A percentile compares a stretch with the other conserved stretches of the same genome.
Evolutionary conservation across 1,139 yeast genomes (phyloP).

Genomic region (Candida anutae): DNA sequence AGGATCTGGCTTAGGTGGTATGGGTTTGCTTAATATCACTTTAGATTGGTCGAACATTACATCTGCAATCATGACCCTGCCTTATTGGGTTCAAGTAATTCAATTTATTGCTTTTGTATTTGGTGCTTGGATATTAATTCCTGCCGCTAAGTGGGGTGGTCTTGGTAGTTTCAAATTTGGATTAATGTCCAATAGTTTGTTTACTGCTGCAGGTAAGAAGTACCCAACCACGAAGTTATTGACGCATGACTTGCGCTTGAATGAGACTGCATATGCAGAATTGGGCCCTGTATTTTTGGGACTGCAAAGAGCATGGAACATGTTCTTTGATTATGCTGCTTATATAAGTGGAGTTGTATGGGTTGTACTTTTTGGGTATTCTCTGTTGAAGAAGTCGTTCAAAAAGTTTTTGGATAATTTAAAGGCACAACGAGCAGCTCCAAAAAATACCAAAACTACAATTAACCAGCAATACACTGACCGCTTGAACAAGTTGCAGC

Average conservation of each 20-base stretch:
- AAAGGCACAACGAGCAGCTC: conserved; percentile 4
- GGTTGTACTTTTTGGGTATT: conserved; percentile 35
- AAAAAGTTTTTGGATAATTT: conserved; percentile 5
- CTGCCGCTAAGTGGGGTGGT: conserved; percentile 12
- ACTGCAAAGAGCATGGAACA: conserved; percentile 42
- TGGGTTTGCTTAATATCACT: conserved; percentile 14
- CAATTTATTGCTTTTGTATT: conserved; percentile 13
- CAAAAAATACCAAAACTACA: conserved; percentile 6
- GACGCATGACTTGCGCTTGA: conserved; percentile 9
- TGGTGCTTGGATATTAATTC: conserved; percentile 14
- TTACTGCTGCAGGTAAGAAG: conserved; percentile 8
- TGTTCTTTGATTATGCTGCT: conserved; percentile 46
- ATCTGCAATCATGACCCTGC: conserved; percentile 12
- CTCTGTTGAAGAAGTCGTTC: conserved; percentile 11
- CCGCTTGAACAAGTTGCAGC: conserved; percentile 31
- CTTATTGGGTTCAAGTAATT: conserved; percentile 16
- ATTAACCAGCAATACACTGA: conserved; percentile 18
- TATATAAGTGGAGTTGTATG: conserved; percentile 40
- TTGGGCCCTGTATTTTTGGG: conserved; percentile 21
- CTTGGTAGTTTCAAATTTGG: conserved; percentile 8
- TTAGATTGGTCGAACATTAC: conserved; percentile 16
- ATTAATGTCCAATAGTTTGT: conserved; percentile 12
- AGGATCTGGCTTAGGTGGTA: conserved; percentile 16
- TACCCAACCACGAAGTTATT: conserved; percentile 12
- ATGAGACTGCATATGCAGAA: conserved; percentile 10